Conservation (phyloP, 805 yeast species). For the Ogataea haglerorum region DNA sequence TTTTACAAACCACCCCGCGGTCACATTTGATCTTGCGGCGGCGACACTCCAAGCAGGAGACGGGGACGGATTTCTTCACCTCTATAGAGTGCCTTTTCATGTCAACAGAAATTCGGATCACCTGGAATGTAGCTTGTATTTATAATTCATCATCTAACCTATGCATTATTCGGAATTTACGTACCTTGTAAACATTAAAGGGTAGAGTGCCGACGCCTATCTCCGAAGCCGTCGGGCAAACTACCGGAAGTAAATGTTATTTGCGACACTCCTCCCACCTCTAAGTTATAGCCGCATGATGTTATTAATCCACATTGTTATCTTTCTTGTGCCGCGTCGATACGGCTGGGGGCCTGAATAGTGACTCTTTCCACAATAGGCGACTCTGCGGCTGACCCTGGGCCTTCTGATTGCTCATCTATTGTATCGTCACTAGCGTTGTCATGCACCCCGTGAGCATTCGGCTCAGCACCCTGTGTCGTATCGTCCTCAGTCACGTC, state of each 20-base stretch:
- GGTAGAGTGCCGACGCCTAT: not conserved
- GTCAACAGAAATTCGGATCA: not conserved
- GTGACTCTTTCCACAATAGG: not conserved
- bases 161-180: not conserved
- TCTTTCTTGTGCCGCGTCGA: not conserved
- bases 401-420: not conserved
- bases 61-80: constrained; percentile 22
- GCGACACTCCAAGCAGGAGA: constrained; percentile 34
- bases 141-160: not conserved
- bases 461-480: not conserved
- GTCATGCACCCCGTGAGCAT: not conserved
- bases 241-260: not conserved
- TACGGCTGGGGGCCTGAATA: not conserved
- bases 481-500: not conserved
- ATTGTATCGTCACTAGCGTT: not conserved
- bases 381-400: not conserved
- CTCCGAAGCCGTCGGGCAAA: not conserved
- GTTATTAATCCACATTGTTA: not conserved
- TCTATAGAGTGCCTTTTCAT: constrained; percentile 3
- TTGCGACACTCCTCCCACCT: not conserved
- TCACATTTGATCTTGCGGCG: constrained; percentile 35
- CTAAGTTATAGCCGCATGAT: not conserved
- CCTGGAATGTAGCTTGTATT: not conserved
- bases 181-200: not conserved
- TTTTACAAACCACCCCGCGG: constrained; percentile 38